These are phyloP conservation scores for Oryza brachyantha DNA, from an alignment of 176 grass and related monocot genomes.

Conservation along the genomic window DNA sequence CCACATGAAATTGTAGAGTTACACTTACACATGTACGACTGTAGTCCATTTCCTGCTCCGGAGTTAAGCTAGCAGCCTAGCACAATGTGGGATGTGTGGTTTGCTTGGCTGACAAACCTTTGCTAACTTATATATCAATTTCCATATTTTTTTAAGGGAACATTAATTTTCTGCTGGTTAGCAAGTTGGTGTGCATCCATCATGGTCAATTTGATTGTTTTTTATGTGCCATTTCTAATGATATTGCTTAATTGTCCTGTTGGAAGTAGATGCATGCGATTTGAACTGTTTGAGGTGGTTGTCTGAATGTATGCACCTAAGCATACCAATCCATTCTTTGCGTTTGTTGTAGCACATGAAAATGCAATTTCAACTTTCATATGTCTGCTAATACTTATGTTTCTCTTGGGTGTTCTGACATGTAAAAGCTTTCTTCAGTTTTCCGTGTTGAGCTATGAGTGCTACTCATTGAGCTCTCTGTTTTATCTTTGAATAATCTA, in stretches of 20 bases:
- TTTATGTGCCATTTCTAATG: background rate
- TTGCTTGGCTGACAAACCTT: conserved; percentile 13
- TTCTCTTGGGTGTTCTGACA: background rate
- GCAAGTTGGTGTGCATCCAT: background rate
- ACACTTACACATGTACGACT: background rate
- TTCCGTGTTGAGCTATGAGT: background rate
- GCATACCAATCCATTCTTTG: background rate
- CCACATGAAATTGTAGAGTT: background rate
- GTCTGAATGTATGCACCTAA: conserved; percentile 5
- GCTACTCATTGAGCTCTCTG: background rate
- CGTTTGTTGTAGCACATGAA: background rate
- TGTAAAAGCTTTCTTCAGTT: background rate
- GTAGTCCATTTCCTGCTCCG: conserved; percentile 8
- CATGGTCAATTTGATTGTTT: background rate
- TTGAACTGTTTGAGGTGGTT: background rate
- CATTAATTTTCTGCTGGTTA: background rate
- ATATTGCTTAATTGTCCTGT: conserved; percentile 9
- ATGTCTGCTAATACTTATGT: background rate
- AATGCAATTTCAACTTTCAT: background rate
- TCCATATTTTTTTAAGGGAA: background rate
- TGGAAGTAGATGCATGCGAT: background rate
- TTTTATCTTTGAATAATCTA: background rate
- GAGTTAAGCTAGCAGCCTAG: background rate
- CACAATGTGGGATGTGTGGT: background rate
- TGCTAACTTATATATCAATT: background rate